phyloP scores from a whole-genome alignment of 805 yeast genomes.

The Candida germanica region DNA sequence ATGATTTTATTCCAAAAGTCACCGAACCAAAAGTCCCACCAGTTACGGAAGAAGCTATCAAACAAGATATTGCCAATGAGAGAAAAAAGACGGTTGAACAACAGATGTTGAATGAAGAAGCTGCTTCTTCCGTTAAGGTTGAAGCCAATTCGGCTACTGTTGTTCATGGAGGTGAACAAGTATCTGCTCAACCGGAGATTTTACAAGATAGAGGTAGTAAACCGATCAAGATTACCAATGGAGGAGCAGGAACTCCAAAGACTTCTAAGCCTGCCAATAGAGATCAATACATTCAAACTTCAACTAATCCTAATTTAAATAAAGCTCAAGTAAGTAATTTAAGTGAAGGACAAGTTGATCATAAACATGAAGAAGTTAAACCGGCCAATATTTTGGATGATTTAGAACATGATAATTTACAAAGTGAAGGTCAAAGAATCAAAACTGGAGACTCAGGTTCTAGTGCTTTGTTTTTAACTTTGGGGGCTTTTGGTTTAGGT shows the following conservation, averaged over 20 bases:
- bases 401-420: constrained; percentile 33
- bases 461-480: constrained; percentile 15
- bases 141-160: constrained; percentile 42
- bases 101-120: constrained; percentile 35
- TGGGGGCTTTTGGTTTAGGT: constrained; percentile 27
- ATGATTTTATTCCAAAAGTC: constrained; percentile 42
- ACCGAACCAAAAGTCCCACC: constrained; percentile 43
- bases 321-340: constrained; percentile 32
- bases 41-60: constrained; percentile 45
- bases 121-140: constrained; percentile 36
- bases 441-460: constrained; percentile 2
- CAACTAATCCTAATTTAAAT: constrained; percentile 41
- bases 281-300: constrained; percentile 39
- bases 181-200: constrained; percentile 35
- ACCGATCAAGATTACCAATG: constrained; percentile 30
- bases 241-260: constrained; percentile 13
- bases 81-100: constrained; percentile 36
- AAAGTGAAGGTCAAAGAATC: constrained; percentile 15
- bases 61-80: constrained; percentile 46
- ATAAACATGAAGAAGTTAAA: constrained; percentile 29
- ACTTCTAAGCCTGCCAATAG: constrained; percentile 32
- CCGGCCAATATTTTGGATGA: constrained; percentile 35
- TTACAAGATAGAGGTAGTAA: constrained; percentile 35
- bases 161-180: constrained; percentile 42
- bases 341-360: constrained; percentile 34